Evolutionary conservation across 495 filamentous ascomycete genomes (phyloP).

Genomic region (Hamigera avellanea): DNA sequence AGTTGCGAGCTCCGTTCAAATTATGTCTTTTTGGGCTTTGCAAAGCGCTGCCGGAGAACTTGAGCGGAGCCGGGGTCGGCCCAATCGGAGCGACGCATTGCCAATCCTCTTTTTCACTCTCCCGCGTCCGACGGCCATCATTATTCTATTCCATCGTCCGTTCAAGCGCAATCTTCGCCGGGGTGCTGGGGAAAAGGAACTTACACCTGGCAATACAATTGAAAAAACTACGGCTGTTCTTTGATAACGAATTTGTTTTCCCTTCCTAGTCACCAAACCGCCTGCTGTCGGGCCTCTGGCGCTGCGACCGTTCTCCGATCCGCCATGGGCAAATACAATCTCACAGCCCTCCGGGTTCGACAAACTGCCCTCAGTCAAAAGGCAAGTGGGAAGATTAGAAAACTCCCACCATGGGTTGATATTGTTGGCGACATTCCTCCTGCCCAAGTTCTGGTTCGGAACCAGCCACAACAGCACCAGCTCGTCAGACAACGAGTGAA

Average conservation of each 20-base stretch:
- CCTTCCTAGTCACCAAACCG: slow-evolving; percentile 1
- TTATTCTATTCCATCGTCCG: too few relatives aligned
- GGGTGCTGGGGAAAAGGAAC: too few relatives aligned
- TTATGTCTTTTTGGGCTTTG: slow-evolving; percentile 20
- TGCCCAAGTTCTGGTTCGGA: slow-evolving; percentile 60
- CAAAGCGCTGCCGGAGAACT: background rate
- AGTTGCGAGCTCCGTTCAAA: too few relatives aligned
- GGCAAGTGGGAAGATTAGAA: slow-evolving; percentile 33
- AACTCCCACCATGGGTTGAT: slow-evolving; percentile 64
- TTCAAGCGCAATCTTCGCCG: too few relatives aligned
- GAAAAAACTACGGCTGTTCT: background rate
- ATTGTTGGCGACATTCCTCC: slow-evolving; percentile 68
- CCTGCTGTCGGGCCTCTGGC: background rate
- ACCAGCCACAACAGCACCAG: slow-evolving; percentile 54
- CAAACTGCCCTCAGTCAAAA: slow-evolving; percentile 49
- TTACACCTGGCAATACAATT: background rate
- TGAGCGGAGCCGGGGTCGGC: slow-evolving; percentile 23
- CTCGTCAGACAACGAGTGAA: slow-evolving; percentile 39
- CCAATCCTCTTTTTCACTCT: slow-evolving; percentile 28
- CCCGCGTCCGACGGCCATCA: slow-evolving; percentile 4
- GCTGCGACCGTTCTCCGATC: slow-evolving; percentile 1
- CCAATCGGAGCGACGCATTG: slow-evolving; percentile 32
- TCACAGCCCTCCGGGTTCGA: slow-evolving; percentile 64
- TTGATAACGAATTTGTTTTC: slow-evolving; percentile 1
- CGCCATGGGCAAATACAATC: slow-evolving; percentile 57